Evolutionary conservation across 495 filamentous ascomycete genomes (phyloP).

Genomic region (Aspergillus avenaceus): DNA sequence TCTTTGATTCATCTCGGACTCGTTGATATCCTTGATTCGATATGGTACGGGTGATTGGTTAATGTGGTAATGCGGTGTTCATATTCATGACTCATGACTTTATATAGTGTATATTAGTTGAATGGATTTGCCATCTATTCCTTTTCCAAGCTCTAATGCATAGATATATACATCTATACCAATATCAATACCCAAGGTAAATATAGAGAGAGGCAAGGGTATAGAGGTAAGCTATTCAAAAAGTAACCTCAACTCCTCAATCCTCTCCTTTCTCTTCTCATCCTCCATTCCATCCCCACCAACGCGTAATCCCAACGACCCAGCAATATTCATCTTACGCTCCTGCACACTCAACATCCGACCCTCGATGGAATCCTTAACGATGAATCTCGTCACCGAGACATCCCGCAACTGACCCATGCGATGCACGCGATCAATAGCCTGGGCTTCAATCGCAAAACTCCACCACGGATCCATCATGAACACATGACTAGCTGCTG

Average conservation of each 20-base stretch:
- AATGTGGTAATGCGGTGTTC: too few relatives aligned
- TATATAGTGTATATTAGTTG: too few relatives aligned
- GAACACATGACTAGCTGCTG: slow-evolving; percentile 79
- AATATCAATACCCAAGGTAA: too few relatives aligned
- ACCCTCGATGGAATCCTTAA: slow-evolving; percentile 87
- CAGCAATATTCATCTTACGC: slow-evolving; percentile 82
- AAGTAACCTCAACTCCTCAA: slow-evolving; percentile 92
- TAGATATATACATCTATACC: too few relatives aligned
- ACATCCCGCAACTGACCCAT: slow-evolving; percentile 94
- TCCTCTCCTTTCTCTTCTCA: slow-evolving; percentile 82
- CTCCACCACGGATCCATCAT: slow-evolving; percentile 99
- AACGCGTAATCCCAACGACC: slow-evolving; percentile 76
- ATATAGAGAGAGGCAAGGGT: too few relatives aligned
- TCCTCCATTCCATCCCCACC: slow-evolving; percentile 69
- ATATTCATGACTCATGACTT: too few relatives aligned
- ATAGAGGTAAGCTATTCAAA: too few relatives aligned
- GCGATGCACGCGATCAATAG: slow-evolving; percentile 96
- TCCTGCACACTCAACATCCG: slow-evolving; percentile 94
- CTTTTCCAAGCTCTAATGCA: too few relatives aligned
- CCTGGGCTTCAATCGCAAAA: slow-evolving; percentile 93
- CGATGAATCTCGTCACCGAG: slow-evolving; percentile 78
- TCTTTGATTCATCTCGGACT: too few relatives aligned
- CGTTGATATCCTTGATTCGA: too few relatives aligned
- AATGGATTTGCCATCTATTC: too few relatives aligned
- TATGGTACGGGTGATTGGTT: too few relatives aligned